Evolutionary conservation across 352 stramenopile genomes (phyloP).

Genomic region (Phytophthora vignae): DNA sequence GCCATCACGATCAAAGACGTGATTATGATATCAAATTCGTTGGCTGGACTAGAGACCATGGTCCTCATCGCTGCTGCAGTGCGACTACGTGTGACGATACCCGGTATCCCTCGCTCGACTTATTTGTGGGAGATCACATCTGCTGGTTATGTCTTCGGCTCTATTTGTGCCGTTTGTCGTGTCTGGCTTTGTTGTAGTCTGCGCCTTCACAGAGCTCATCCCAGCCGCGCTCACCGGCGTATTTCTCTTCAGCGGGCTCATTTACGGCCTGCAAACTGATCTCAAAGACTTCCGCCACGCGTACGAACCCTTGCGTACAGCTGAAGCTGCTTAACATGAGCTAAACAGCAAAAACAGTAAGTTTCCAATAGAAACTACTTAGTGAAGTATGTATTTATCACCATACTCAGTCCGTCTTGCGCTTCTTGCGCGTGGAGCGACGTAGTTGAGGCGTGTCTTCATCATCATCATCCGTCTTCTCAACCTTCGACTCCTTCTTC

Average conservation of each 20-base stretch:
- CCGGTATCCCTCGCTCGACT: constrained; percentile 43
- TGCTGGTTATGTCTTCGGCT: constrained; percentile 40
- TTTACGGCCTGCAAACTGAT: constrained; percentile 59
- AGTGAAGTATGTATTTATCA: constrained; percentile 10
- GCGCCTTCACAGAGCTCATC: constrained; percentile 53
- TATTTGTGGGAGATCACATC: constrained; percentile 49
- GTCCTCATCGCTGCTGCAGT: constrained; percentile 51
- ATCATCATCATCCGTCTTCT: constrained; percentile 15
- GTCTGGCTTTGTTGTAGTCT: constrained; percentile 44
- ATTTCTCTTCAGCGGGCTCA: constrained; percentile 60
- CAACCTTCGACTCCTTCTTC: neutral
- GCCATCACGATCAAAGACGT: constrained; percentile 62
- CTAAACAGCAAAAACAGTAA: neutral
- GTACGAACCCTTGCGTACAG: constrained; percentile 30
- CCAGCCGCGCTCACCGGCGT: constrained; percentile 47
- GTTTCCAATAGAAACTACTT: neutral
- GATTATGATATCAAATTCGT: constrained; percentile 61
- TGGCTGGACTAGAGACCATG: constrained; percentile 54
- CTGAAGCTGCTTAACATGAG: constrained; percentile 14
- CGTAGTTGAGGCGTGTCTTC: constrained; percentile 23
- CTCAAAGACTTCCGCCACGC: constrained; percentile 49
- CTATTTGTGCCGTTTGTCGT: constrained; percentile 46
- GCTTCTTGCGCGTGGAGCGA: constrained; percentile 61
- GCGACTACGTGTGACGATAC: constrained; percentile 47
- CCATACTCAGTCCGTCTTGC: constrained; percentile 31